Evolutionary conservation across 2,329 filamentous ascomycete genomes (phyloP), one percentile per base, ranked within the genome.

Genomic region (Hymenoscyphus infarciens): DNA sequence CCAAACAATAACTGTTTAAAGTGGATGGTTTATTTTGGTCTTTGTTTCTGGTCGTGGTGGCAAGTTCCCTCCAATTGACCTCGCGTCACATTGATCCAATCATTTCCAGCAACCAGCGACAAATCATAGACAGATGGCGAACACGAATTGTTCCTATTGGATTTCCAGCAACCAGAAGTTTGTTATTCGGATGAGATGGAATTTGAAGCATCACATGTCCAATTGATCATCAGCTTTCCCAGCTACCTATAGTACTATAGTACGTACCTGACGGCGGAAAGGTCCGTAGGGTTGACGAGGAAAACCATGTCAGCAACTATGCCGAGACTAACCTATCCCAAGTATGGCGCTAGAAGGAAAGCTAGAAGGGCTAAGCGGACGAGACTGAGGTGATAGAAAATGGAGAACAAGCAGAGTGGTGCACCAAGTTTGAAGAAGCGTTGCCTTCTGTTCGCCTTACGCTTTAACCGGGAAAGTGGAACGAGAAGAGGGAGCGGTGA

Each of bases 391-490:
- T n/a, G 27, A 31, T 31, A 31, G 29, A 31, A 31, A 31, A 15
- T 15, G 13, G 5, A 38, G 13, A 38, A 15, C 11, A 38, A 38
- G 35, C 11, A 38, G 35, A n/a, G n/a, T n/a, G n/a, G n/a, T n/a
- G n/a, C n/a, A n/a, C n/a, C n/a, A n/a, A 38, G 35, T 15, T 16
- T 38, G 35, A 38, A 16, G 33, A 35, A 35, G 33, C 6, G 35
- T 38, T 16, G 45, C 45, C 45, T 25, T 22, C 45, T 52, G 19
- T 52, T 22, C 19, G n/a, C 45, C 45, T 22, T 13, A 25, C 11
- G 25, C 45, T 52, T 52, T 52, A 52, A 52, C 19, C 19, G 19
- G 45, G 45, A 52, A 52, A 52, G 45, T 22, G 45, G 45, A 52
- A 52, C 45, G 45, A 52, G 19, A 25, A 25, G 25, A 49, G 45